Percentiles rank a stretch among this genome's conserved stretches.
phyloP scores from a whole-genome alignment of 73 alveolate species.

The Diophrys appendiculata region DNA sequence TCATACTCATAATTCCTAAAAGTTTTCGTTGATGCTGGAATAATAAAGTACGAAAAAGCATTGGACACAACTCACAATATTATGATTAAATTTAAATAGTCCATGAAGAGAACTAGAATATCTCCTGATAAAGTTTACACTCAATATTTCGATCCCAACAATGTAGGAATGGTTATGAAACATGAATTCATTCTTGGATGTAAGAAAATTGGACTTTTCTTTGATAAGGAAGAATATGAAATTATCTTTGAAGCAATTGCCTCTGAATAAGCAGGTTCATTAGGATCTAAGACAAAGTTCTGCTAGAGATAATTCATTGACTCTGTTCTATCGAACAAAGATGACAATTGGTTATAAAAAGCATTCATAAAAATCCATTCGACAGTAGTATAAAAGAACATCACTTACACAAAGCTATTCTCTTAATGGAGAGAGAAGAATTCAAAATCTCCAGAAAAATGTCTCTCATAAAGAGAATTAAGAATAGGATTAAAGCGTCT shows the following conservation, averaged over 20 bases:
- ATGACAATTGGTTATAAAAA: constrained; percentile 44
- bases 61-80: constrained; percentile 47
- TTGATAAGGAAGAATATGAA: constrained; percentile 36
- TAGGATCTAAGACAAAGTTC: constrained; percentile 14
- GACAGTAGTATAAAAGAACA: constrained; percentile 32
- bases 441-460: constrained; percentile 6
- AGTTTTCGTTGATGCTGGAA: constrained; percentile 28
- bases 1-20: constrained; percentile 29
- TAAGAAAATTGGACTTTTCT: not conserved
- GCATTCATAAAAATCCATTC: constrained; percentile 45
- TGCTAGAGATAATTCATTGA: constrained; percentile 43
- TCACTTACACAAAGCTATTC: constrained; percentile 44
- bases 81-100: constrained; percentile 42
- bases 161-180: not conserved
- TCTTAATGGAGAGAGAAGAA: constrained; percentile 52
- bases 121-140: not conserved
- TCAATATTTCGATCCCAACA: not conserved
- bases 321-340: constrained; percentile 40
- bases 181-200: not conserved
- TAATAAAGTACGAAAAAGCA: constrained; percentile 35
- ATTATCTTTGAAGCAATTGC: constrained; percentile 34
- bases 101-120: constrained; percentile 26
- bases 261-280: constrained; percentile 22
- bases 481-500: constrained; percentile 40
- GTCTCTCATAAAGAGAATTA: constrained; percentile 23